Conservation (phyloP, 2,329 filamentous ascomycete genomes). For the Mycosphaerella arachidis region DNA sequence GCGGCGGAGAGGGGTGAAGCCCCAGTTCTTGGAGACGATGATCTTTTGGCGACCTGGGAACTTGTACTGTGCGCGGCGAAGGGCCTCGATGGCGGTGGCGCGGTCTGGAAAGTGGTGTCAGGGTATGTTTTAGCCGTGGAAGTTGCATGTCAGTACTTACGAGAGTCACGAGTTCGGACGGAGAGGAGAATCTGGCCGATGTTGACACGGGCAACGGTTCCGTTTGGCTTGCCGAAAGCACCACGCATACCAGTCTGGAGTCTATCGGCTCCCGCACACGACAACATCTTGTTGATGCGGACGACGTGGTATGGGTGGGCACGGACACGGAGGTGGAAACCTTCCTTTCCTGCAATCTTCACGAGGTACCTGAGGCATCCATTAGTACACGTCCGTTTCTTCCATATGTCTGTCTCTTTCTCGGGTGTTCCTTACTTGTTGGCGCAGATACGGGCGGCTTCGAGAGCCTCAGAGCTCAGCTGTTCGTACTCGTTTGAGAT, state of each 20-base stretch:
- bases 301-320: slow-evolving; percentile 99
- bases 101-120: slow-evolving; percentile 56
- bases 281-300: slow-evolving; percentile 99
- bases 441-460: slow-evolving; percentile 99
- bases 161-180: slow-evolving; percentile 91
- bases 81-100: slow-evolving; percentile 90
- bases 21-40: slow-evolving; percentile 99
- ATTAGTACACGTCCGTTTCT: slow-evolving; percentile 10
- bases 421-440: slow-evolving; percentile 70
- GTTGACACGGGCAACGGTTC: slow-evolving; percentile 98
- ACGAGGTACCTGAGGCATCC: slow-evolving; percentile 54
- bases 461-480: slow-evolving; percentile 98
- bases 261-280: slow-evolving; percentile 99
- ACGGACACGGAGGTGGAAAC: slow-evolving; percentile 68
- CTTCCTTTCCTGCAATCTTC: slow-evolving; percentile 66
- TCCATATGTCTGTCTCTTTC: slow-evolving; percentile 3
- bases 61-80: slow-evolving; percentile 99
- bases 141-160: slow-evolving; percentile 49
- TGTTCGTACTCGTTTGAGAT: slow-evolving; percentile 99
- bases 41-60: slow-evolving; percentile 99
- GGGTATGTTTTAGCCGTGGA: not conserved
- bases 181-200: slow-evolving; percentile 99
- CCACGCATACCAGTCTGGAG: slow-evolving; percentile 99
- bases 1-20: slow-evolving; percentile 95
- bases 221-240: slow-evolving; percentile 99